A percentile compares a stretch with the other conserved stretches of the same genome.
Conservation (phyloP, 331 rosid genomes). For the Quercus phellos region DNA sequence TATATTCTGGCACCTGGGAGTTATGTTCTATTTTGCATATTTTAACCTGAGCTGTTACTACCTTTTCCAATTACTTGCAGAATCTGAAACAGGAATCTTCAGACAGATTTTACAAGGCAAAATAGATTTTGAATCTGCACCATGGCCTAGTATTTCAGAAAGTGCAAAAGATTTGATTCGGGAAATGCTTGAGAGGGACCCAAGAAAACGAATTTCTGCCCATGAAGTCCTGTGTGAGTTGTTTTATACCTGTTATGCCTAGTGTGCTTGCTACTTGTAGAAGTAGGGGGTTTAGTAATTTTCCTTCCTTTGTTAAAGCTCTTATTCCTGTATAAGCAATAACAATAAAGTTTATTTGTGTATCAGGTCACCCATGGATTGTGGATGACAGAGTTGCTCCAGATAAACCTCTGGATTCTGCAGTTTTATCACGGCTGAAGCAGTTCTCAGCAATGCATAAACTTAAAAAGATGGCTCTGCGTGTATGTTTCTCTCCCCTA, state of each 20-base stretch:
- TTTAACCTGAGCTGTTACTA: constrained; percentile 6
- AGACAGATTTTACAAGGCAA: constrained; percentile 64
- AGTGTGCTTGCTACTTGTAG: constrained; percentile 11
- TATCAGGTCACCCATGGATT: constrained; percentile 85
- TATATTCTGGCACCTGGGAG: background rate
- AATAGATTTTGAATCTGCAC: constrained; percentile 69
- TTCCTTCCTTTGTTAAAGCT: constrained; percentile 6
- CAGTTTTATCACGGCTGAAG: constrained; percentile 84
- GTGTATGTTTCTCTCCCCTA: constrained; percentile 37
- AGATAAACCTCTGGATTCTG: constrained; percentile 81
- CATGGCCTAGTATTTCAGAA: constrained; percentile 82
- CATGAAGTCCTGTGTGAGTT: constrained; percentile 88
- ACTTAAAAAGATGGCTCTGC: constrained; percentile 84
- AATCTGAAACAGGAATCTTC: constrained; percentile 79
- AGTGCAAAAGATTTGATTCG: constrained; percentile 72
- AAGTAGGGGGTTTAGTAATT: background rate
- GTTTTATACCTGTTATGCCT: constrained; percentile 16
- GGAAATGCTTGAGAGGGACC: constrained; percentile 74
- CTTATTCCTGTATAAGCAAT: constrained; percentile 1
- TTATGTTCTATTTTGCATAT: constrained; percentile 3
- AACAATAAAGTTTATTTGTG: constrained; percentile 21
- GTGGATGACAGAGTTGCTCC: constrained; percentile 79
- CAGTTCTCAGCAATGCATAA: constrained; percentile 91
- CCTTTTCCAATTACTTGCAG: constrained; percentile 37
- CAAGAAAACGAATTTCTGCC: constrained; percentile 62